Evolutionary conservation across 768 basidiomycete genomes (phyloP), one percentile per base, ranked within the genome.

Genomic region (Mycena rebaudengoi): DNA sequence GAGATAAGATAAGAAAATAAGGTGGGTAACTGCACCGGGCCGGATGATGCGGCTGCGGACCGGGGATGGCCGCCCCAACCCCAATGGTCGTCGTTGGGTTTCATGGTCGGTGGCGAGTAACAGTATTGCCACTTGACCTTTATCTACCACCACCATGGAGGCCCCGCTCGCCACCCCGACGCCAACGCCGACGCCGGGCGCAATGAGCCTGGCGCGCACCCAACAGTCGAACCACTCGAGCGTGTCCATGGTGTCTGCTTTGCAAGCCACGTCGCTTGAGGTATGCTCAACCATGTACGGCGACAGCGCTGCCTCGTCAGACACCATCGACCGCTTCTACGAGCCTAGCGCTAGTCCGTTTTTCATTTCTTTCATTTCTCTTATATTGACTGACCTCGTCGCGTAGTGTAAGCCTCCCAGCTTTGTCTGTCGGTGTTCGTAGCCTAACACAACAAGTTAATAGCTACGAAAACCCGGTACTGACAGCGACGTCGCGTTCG

Each of bases 401-500:
- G 57, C 60, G 46, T 52, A 84, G 82, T 79, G 83, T 84, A 74
- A 82, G 84, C 70, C 18, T 41, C n/a, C 32, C 12, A 50, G 37
- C 18, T 32, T 23, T 48, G 35, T 16, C 49, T 52, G 50, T 48
- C 7, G 23, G 52, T 46, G 51, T 41, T 21, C 8, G 25, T 48
- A 14, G 14, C 28, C 60, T 69, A 46, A 71, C 69, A 29, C 37
- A 40, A 29, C 37, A 40, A 32, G 71, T 46, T 70, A 35, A 33
- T 64, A 91, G 89, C 69, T 94, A 94, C 70, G 91, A 94, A 78
- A 94, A 94, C 69, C 92, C 92, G 4, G 74, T 91, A 65, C 72
- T 94, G 39, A 92, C 91, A 32, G 90, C 91, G 33, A 90, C 87
- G 7, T 91, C 91, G 35, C 86, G 90, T 51, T 82, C 85, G 40